phyloP scores from a whole-genome alignment of 2,329 filamentous ascomycete species.

The Neophaeococcomyces mojaviensis region DNA sequence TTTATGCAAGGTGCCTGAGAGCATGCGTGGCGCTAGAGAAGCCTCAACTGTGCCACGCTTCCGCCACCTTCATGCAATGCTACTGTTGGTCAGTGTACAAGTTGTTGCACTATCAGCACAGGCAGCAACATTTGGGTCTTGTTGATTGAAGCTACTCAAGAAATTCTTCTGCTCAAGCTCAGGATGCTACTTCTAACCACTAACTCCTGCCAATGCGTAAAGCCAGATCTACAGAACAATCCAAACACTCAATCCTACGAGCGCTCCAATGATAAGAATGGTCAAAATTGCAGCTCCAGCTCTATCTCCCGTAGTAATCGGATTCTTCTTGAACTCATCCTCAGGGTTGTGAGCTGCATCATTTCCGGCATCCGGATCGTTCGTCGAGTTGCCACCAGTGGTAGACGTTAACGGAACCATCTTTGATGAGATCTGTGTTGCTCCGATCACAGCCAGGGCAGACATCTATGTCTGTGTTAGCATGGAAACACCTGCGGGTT shows the following conservation, averaged over 20 bases:
- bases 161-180: background rate
- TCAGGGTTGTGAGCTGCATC: constrained; percentile 11
- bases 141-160: too few relatives aligned
- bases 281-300: constrained; percentile 35
- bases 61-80: too few relatives aligned
- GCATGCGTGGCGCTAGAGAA: too few relatives aligned
- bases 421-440: constrained; percentile 46
- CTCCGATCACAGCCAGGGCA: constrained; percentile 56
- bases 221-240: constrained; percentile 24
- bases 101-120: too few relatives aligned
- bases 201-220: background rate
- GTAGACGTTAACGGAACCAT: constrained; percentile 44
- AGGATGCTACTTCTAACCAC: background rate
- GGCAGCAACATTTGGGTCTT: too few relatives aligned
- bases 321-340: background rate
- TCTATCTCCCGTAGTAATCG: constrained; percentile 29
- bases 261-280: constrained; percentile 24
- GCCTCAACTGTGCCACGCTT: too few relatives aligned
- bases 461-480: constrained; percentile 42
- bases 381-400: constrained; percentile 49
- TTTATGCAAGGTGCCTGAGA: constrained; percentile 3
- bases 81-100: too few relatives aligned
- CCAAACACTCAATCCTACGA: constrained; percentile 28
- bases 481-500: background rate
- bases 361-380: constrained; percentile 31